phyloP scores from a whole-genome alignment of 768 basidiomycete species.

The Nidularia pulvinata region DNA sequence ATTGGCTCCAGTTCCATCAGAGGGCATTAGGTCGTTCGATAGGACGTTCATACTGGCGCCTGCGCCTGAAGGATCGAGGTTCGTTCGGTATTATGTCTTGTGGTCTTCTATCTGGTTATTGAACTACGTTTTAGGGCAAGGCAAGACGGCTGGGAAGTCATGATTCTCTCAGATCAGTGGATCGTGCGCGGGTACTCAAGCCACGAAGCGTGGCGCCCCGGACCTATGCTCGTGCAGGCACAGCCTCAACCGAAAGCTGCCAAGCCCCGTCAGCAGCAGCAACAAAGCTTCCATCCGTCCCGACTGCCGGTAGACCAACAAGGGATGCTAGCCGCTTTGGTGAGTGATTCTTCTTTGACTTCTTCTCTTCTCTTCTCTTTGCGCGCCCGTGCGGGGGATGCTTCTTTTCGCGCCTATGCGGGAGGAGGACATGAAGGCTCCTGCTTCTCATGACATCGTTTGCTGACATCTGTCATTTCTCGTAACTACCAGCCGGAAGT shows the following conservation, averaged over 20 bases:
- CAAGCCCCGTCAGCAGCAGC: slow-evolving; percentile 3
- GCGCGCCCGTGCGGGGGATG: not conserved
- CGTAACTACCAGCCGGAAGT: slow-evolving; percentile 52
- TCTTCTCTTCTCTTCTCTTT: slow-evolving; percentile 1
- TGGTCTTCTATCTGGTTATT: slow-evolving; percentile 8
- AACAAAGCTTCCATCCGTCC: slow-evolving; percentile 14
- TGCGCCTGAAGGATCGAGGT: slow-evolving; percentile 83
- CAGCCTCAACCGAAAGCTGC: slow-evolving; percentile 20
- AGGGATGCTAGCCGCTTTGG: slow-evolving; percentile 53
- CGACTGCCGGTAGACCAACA: slow-evolving; percentile 43
- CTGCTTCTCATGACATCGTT: not conserved
- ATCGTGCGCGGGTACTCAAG: slow-evolving; percentile 84
- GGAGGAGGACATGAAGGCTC: too few relatives aligned
- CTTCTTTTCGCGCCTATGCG: not conserved
- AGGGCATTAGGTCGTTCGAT: slow-evolving; percentile 91
- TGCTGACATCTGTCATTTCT: slow-evolving; percentile 7
- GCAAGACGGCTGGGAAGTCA: slow-evolving; percentile 84
- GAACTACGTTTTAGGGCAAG: slow-evolving; percentile 54
- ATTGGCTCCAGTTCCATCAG: slow-evolving; percentile 30
- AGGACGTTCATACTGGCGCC: slow-evolving; percentile 87
- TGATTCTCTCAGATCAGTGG: slow-evolving; percentile 88
- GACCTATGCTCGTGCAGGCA: slow-evolving; percentile 74
- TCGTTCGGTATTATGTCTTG: slow-evolving; percentile 26
- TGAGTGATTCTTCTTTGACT: slow-evolving; percentile 32
- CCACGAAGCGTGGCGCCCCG: slow-evolving; percentile 76